phyloP scores from a whole-genome alignment of 345 rosid species.

The Rubroshorea leprosula region DNA sequence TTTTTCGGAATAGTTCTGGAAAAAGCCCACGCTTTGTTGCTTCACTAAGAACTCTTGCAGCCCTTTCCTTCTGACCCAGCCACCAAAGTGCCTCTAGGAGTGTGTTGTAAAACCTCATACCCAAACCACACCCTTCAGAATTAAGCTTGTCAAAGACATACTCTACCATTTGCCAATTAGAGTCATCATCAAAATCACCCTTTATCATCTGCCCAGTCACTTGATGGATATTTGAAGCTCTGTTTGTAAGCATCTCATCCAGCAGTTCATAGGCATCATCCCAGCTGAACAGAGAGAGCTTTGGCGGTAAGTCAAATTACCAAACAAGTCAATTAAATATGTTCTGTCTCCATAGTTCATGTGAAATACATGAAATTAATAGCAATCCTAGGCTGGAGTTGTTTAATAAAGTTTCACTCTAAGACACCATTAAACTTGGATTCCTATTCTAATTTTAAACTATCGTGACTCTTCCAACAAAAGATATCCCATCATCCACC shows the following conservation, averaged over 20 bases:
- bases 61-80: slow-evolving; percentile 85
- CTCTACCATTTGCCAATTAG: slow-evolving; percentile 96
- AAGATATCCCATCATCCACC: no score
- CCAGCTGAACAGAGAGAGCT: slow-evolving; percentile 50
- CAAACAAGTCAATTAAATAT: not conserved
- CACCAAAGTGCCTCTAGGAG: slow-evolving; percentile 96
- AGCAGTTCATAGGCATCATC: slow-evolving; percentile 64
- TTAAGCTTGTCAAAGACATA: slow-evolving; percentile 78
- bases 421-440: not conserved
- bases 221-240: slow-evolving; percentile 78
- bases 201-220: slow-evolving; percentile 88
- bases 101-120: slow-evolving; percentile 83
- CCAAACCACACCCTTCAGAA: slow-evolving; percentile 86
- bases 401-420: not conserved
- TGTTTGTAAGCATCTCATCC: slow-evolving; percentile 71
- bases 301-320: slow-evolving; percentile 14
- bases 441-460: not conserved
- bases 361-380: not conserved
- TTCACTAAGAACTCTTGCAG: slow-evolving; percentile 75
- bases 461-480: not conserved
- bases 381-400: not conserved
- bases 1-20: slow-evolving; percentile 82
- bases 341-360: not conserved
- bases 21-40: slow-evolving; percentile 80
- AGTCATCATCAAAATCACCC: slow-evolving; percentile 80